These are phyloP conservation scores for Auricularia sp. DNA, from an alignment of 768 basidiomycete genomes.

Conservation along the genomic window DNA sequence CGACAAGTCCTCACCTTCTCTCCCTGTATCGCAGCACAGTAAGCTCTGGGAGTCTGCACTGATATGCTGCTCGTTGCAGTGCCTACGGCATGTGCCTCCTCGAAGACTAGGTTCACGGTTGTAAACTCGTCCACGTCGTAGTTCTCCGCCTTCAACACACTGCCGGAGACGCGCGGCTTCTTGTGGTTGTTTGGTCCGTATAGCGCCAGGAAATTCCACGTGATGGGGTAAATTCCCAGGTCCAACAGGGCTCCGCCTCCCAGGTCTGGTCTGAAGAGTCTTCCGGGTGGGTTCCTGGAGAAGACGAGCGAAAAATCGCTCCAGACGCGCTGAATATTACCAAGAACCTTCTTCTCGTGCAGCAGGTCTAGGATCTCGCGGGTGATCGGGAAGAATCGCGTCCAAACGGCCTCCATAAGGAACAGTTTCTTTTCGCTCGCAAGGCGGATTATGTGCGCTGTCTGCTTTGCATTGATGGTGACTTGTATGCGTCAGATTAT, in stretches of 20 bases:
- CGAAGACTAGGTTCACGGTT: conserved; percentile 7
- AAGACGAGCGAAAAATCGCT: conserved; percentile 12
- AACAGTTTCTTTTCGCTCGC: conserved; percentile 9
- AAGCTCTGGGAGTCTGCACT: conserved; percentile 1
- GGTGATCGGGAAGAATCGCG: conserved; percentile 15
- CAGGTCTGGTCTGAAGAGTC: conserved; percentile 13
- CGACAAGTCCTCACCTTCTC: conserved; percentile 10
- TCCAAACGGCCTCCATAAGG: conserved; percentile 15
- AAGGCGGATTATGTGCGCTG: conserved; percentile 9
- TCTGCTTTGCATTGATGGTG: conserved; percentile 14
- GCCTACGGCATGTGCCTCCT: conserved; percentile 4
- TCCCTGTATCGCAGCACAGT: conserved; percentile 8
- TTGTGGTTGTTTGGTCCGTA: conserved; percentile 7
- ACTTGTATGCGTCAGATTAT: conserved; percentile 5
- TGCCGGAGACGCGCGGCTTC: conserved; percentile 5
- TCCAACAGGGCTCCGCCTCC: conserved; percentile 16
- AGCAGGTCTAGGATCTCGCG: conserved; percentile 7
- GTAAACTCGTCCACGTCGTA: conserved; percentile 12
- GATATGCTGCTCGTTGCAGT: conserved; percentile 4
- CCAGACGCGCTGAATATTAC: conserved; percentile 10
- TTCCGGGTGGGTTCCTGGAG: not conserved
- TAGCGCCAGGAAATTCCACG: conserved; percentile 11
- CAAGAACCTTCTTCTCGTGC: conserved; percentile 8
- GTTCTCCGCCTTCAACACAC: conserved; percentile 1
- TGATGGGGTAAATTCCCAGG: conserved; percentile 14